Conservation (phyloP, 2,329 filamentous ascomycete species). For the Cercospora janseana region DNA sequence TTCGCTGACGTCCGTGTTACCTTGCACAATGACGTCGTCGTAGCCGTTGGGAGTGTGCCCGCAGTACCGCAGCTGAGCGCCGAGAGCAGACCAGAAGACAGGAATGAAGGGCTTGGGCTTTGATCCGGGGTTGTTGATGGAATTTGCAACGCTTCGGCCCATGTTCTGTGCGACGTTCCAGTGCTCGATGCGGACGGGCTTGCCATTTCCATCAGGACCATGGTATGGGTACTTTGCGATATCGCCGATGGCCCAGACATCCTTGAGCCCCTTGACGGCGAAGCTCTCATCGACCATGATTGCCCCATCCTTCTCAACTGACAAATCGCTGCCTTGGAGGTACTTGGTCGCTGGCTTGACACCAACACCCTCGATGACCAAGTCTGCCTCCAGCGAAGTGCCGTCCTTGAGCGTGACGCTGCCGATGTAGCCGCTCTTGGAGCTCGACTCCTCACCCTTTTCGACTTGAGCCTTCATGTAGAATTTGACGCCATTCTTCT, state of each 20-base stretch:
- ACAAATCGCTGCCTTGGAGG: constrained; percentile 69
- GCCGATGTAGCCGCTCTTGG: constrained; percentile 70
- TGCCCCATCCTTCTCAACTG: constrained; percentile 81
- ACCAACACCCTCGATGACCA: constrained; percentile 89
- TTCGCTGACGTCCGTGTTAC: constrained; percentile 61
- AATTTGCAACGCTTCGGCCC: constrained; percentile 73
- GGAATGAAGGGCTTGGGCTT: constrained; percentile 75
- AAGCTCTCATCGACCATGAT: constrained; percentile 78
- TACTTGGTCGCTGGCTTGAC: constrained; percentile 83
- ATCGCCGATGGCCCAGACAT: constrained; percentile 91
- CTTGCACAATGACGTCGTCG: constrained; percentile 80
- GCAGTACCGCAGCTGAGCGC: constrained; percentile 86
- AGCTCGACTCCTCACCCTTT: constrained; percentile 70
- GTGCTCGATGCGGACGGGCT: constrained; percentile 82
- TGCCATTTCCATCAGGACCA: constrained; percentile 77
- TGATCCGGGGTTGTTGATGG: constrained; percentile 66
- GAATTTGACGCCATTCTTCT: constrained; percentile 88
- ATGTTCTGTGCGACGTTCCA: constrained; percentile 98
- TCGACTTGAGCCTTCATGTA: constrained; percentile 77
- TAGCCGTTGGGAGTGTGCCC: constrained; percentile 80
- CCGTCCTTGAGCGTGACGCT: constrained; percentile 82
- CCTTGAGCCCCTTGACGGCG: constrained; percentile 69
- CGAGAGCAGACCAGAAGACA: constrained; percentile 94
- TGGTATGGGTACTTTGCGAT: constrained; percentile 94
- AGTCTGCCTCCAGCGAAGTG: constrained; percentile 76